These are phyloP conservation scores for Cyberlindnera misumaiensis DNA, from an alignment of 805 yeast species.

Conservation along the genomic window DNA sequence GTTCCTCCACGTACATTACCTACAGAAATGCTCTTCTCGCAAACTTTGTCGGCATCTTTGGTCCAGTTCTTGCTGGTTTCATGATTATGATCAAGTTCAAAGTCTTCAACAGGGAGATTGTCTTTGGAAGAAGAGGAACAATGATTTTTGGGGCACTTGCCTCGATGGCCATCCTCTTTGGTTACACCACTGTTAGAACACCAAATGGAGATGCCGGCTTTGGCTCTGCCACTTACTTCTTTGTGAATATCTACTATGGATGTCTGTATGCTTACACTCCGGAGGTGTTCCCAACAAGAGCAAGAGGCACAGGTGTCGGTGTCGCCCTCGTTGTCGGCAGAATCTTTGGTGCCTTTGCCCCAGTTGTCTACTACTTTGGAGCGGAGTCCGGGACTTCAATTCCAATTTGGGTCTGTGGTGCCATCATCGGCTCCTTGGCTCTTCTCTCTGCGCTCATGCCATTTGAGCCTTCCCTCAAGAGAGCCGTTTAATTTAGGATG, in stretches of 20 bases:
- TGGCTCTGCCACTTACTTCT: constrained; percentile 41
- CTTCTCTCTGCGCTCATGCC: constrained; percentile 40
- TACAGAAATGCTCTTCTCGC: constrained; percentile 43
- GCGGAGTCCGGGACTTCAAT: constrained; percentile 41
- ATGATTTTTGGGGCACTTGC: constrained; percentile 44
- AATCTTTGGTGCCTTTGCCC: constrained; percentile 49
- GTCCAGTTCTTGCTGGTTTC: constrained; percentile 43
- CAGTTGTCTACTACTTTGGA: constrained; percentile 46
- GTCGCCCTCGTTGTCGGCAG: constrained; percentile 49
- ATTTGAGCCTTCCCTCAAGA: constrained; percentile 39
- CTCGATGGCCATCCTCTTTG: constrained; percentile 52
- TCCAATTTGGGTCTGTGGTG: constrained; percentile 58
- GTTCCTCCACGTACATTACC: constrained; percentile 33
- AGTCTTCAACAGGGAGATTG: constrained; percentile 3
- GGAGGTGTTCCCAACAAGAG: constrained; percentile 48
- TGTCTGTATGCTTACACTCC: constrained; percentile 62
- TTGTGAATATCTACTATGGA: constrained; percentile 46
- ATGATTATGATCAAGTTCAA: constrained; percentile 15
- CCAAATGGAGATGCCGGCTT: constrained; percentile 45
- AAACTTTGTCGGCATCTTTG: constrained; percentile 39
- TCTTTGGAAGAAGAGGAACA: constrained; percentile 51
- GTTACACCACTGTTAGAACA: constrained; percentile 55
- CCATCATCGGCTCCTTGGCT: constrained; percentile 42
- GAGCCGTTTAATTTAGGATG: constrained; percentile 25
- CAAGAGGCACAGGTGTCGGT: constrained; percentile 56